Evolutionary conservation across 306 rosid genomes (phyloP).

Genomic region (Begonia fuchsioides): DNA sequence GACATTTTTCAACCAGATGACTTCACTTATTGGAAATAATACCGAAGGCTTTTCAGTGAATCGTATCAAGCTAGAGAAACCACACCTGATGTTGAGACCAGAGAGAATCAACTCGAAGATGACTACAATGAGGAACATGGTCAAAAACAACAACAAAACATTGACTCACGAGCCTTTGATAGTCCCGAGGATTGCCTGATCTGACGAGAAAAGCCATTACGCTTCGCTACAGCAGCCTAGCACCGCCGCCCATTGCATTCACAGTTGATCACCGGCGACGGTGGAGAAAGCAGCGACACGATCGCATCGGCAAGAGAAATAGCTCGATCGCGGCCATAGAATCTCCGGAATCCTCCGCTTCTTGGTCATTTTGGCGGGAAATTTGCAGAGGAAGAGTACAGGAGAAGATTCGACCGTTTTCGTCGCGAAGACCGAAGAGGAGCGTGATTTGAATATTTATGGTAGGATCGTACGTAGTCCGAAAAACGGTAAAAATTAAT

Average conservation of each 20-base stretch:
- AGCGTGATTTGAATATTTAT: too few relatives aligned
- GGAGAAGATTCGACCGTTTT: neutral
- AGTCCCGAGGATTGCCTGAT: slow-evolving; percentile 36
- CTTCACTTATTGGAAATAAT: too few relatives aligned
- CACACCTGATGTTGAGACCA: slow-evolving; percentile 44
- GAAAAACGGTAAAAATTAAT: too few relatives aligned
- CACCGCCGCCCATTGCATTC: slow-evolving; percentile 29
- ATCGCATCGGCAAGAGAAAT: slow-evolving; percentile 32
- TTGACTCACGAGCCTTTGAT: slow-evolving; percentile 23
- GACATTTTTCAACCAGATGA: too few relatives aligned
- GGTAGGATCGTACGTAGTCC: too few relatives aligned
- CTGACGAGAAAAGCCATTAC: slow-evolving; percentile 30
- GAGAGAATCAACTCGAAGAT: slow-evolving; percentile 15
- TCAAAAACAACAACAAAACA: slow-evolving; percentile 41
- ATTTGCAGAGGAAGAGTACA: slow-evolving; percentile 5
- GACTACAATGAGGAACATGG: slow-evolving; percentile 12
- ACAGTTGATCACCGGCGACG: slow-evolving; percentile 21
- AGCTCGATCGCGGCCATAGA: slow-evolving; percentile 35
- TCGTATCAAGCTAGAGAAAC: too few relatives aligned
- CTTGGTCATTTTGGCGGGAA: slow-evolving; percentile 32
- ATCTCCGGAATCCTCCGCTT: slow-evolving; percentile 41
- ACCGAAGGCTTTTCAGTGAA: too few relatives aligned
- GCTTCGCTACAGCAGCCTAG: slow-evolving; percentile 22
- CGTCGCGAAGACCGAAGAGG: too few relatives aligned
- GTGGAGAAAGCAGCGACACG: slow-evolving; percentile 32